Conservation (phyloP, 1,139 yeast genomes). For the Nematodospora anomalae region DNA sequence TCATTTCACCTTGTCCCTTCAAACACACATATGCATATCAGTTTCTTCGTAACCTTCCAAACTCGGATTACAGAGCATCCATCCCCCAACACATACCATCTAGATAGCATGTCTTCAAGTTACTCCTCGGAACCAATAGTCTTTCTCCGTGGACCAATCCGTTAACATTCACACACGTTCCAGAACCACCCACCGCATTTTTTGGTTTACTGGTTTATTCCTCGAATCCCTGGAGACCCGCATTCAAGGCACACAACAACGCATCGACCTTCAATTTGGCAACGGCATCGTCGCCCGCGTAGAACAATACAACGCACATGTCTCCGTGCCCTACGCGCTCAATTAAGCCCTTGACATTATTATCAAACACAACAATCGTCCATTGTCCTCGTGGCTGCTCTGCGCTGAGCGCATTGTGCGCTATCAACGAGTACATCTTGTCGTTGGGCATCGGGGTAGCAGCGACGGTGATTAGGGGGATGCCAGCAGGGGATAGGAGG, state of each 20-base stretch:
- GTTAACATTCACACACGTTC: too few species aligned
- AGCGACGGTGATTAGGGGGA: slow-evolving; percentile 42
- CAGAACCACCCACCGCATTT: too few species aligned
- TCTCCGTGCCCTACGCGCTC: slow-evolving; percentile 6
- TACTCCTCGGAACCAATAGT: too few species aligned
- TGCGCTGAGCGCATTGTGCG: slow-evolving; percentile 29
- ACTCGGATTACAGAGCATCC: too few species aligned
- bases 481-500: slow-evolving; percentile 42
- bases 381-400: too few species aligned
- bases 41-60: too few species aligned
- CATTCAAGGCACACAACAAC: slow-evolving; percentile 28
- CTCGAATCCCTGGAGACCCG: slow-evolving; percentile 35
- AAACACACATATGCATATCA: too few species aligned
- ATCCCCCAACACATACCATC: too few species aligned
- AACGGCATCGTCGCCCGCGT: slow-evolving; percentile 31
- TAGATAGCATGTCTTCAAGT: too few species aligned
- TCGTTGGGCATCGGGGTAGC: slow-evolving; percentile 31
- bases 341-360: slow-evolving; percentile 31
- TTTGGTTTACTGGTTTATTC: too few species aligned
- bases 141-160: too few species aligned
- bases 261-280: slow-evolving; percentile 47
- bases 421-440: slow-evolving; percentile 47
- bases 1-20: too few species aligned
- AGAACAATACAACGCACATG: slow-evolving; percentile 1
- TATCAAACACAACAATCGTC: slow-evolving; percentile 36